A percentile compares a stretch with the other conserved stretches of the same genome.
phyloP scores from a whole-genome alignment of 2,329 filamentous ascomycete genomes.

The Paraphaeosphaeria minitans region DNA sequence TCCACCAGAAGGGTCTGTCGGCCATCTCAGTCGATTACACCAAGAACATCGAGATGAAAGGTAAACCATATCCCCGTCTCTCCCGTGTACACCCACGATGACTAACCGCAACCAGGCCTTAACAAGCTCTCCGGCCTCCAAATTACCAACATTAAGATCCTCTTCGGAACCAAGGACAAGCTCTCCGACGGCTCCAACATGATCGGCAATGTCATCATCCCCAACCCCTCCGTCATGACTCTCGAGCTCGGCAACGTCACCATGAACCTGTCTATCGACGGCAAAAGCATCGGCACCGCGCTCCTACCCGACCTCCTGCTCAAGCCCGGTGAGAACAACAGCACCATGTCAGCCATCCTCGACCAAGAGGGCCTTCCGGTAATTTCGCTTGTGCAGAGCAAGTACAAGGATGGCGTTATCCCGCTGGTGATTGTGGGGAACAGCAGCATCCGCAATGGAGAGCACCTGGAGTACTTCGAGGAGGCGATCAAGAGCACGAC shows the following conservation, averaged over 20 bases:
- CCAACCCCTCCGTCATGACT: slow-evolving; percentile 68
- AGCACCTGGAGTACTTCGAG: slow-evolving; percentile 62
- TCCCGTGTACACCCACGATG: no score
- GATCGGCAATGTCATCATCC: slow-evolving; percentile 63
- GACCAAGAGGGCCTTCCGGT: slow-evolving; percentile 53
- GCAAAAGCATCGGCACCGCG: slow-evolving; percentile 59
- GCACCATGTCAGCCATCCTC: slow-evolving; percentile 61
- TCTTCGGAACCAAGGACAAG: slow-evolving; percentile 42
- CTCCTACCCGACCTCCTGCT: slow-evolving; percentile 65
- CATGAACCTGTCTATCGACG: slow-evolving; percentile 63
- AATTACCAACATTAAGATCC: slow-evolving; percentile 52
- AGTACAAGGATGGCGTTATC: slow-evolving; percentile 61
- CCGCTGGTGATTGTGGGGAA: slow-evolving; percentile 62
- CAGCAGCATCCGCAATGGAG: slow-evolving; percentile 56
- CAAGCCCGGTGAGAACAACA: slow-evolving; percentile 62
- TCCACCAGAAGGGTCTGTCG: slow-evolving; percentile 59
- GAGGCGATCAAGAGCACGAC: slow-evolving; percentile 59
- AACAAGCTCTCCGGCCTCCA: slow-evolving; percentile 6
- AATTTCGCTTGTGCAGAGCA: slow-evolving; percentile 50
- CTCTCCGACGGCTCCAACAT: slow-evolving; percentile 63
- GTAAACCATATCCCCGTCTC: slow-evolving; percentile 38
- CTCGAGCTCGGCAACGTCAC: slow-evolving; percentile 70
- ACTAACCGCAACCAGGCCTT: not conserved
- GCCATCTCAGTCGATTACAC: slow-evolving; percentile 60
- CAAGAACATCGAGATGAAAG: slow-evolving; percentile 62